Percentiles rank a stretch among this genome's conserved stretches.
phyloP scores from a whole-genome alignment of 2,329 filamentous ascomycete species.

The Cryphonectria japonica region DNA sequence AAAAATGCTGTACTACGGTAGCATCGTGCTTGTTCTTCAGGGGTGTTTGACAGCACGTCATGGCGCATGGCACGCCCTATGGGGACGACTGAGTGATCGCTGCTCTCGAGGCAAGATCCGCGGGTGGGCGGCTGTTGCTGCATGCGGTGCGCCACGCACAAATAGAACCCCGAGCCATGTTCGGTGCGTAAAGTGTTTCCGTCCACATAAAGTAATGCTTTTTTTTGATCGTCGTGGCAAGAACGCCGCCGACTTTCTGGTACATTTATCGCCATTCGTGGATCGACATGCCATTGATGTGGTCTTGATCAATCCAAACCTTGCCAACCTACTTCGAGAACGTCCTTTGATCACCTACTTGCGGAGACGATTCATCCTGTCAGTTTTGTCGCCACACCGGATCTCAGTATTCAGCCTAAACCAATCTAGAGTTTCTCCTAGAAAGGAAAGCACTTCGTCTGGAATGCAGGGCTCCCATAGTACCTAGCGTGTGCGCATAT shows the following conservation, averaged over 20 bases:
- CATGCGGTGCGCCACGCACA: not conserved
- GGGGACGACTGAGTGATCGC: not conserved
- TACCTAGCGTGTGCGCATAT: not conserved
- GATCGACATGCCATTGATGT: not conserved
- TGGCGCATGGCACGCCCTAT: not conserved
- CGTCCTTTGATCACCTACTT: not conserved
- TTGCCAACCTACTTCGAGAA: not conserved
- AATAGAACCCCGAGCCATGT: not conserved
- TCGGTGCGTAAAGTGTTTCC: not conserved
- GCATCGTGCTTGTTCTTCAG: not conserved
- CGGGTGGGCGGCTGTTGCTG: not conserved
- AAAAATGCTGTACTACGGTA: no score
- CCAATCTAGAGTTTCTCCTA: not conserved
- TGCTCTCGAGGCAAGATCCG: not conserved
- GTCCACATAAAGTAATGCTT: not conserved
- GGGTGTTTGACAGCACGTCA: not conserved
- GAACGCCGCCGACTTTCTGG: not conserved
- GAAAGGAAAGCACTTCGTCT: not conserved
- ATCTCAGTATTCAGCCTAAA: slow-evolving; percentile 1
- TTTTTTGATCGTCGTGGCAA: not conserved
- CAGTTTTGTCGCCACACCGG: not conserved
- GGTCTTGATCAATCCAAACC: not conserved
- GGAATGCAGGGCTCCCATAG: not conserved
- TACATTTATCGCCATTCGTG: not conserved
- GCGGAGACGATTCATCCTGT: not conserved